Percentiles rank a stretch among this genome's conserved stretches.
Evolutionary conservation across 305 asterid species (phyloP).

Genomic region (Coffea humblotiana): DNA sequence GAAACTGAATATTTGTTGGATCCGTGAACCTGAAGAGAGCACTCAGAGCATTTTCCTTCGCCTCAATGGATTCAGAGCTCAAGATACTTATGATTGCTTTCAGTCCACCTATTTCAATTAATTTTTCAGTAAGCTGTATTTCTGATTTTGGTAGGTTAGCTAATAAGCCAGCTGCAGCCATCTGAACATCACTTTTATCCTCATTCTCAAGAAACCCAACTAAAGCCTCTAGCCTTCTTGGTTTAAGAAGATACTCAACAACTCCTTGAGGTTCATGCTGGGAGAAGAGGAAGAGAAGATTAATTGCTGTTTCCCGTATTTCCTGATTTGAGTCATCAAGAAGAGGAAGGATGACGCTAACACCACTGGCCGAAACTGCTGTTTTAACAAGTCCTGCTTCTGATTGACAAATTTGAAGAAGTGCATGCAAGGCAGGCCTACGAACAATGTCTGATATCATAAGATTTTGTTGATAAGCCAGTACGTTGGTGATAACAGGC

Average conservation of each 20-base stretch:
- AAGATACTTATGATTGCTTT: conserved; percentile 49
- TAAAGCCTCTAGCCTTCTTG: conserved; percentile 56
- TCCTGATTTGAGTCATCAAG: conserved; percentile 60
- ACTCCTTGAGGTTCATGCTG: conserved; percentile 67
- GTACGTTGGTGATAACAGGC: conserved; percentile 37
- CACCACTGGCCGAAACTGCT: conserved; percentile 57
- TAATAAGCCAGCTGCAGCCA: conserved; percentile 66
- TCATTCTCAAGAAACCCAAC: conserved; percentile 59
- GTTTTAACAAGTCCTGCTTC: conserved; percentile 58
- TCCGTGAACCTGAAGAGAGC: conserved; percentile 66
- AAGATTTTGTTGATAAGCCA: conserved; percentile 53
- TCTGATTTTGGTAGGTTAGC: conserved; percentile 69
- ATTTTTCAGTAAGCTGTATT: conserved; percentile 40
- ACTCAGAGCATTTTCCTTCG: conserved; percentile 66
- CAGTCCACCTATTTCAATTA: conserved; percentile 60
- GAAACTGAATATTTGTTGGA: conserved; percentile 52
- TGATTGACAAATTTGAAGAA: conserved; percentile 50
- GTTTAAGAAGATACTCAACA: conserved; percentile 60
- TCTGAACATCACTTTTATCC: conserved; percentile 49
- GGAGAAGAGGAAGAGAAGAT: conserved; percentile 57
- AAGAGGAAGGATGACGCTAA: conserved; percentile 50
- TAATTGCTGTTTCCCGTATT: conserved; percentile 56
- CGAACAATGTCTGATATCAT: conserved; percentile 38
- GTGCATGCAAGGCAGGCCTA: conserved; percentile 51
- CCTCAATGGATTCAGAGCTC: conserved; percentile 42